Percentiles rank a stretch among this genome's conserved stretches.
Evolutionary conservation across 371 early-diverging fungal genomes (phyloP).

Genomic region (Haplosporangium sp.): DNA sequence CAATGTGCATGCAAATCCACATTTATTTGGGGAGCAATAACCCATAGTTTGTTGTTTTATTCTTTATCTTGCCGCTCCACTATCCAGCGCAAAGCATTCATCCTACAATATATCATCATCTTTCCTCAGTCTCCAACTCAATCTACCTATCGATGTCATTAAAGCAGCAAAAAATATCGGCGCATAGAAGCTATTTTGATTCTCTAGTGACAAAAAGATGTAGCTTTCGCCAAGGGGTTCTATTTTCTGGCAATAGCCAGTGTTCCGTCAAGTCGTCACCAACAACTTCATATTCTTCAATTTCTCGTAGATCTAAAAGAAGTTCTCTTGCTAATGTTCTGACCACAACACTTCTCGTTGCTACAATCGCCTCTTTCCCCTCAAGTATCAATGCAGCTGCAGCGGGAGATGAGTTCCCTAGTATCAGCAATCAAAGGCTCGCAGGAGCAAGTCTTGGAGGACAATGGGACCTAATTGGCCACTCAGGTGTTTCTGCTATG

Average conservation of each 20-base stretch:
- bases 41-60: neutral
- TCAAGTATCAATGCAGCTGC: slow-evolving; percentile 25
- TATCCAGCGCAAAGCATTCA: too few relatives aligned
- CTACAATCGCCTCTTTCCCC: slow-evolving; percentile 6
- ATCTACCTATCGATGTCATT: too few relatives aligned
- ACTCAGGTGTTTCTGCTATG: slow-evolving; percentile 56
- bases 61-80: neutral
- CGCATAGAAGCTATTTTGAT: too few relatives aligned
- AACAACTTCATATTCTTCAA: neutral
- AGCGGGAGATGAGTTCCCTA: neutral
- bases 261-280: too few relatives aligned
- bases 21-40: too few relatives aligned
- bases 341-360: slow-evolving; percentile 9
- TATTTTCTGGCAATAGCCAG: too few relatives aligned
- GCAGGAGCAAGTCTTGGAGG: slow-evolving; percentile 41
- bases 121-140: too few relatives aligned
- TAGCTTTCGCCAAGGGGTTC: too few relatives aligned
- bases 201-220: too few relatives aligned
- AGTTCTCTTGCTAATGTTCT: slow-evolving; percentile 18
- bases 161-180: too few relatives aligned
- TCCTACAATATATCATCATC: too few relatives aligned
- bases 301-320: neutral
- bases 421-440: neutral
- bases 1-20: too few relatives aligned
- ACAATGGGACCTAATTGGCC: slow-evolving; percentile 53